These are phyloP conservation scores for Drechslera avenae DNA, from an alignment of 2,329 filamentous ascomycete genomes.

Conservation along the genomic window DNA sequence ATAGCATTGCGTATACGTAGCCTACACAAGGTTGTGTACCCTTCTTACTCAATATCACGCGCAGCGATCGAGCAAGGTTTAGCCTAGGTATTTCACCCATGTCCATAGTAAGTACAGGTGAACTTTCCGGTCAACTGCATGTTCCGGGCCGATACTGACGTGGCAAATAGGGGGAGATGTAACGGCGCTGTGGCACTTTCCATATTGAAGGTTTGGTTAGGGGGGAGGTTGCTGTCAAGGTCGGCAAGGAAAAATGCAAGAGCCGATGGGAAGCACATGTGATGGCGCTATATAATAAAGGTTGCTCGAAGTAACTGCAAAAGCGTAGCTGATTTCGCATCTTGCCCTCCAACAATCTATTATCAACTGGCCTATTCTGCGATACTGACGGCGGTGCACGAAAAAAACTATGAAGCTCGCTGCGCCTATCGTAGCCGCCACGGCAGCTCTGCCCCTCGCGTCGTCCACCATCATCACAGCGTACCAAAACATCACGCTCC, in stretches of 20 bases:
- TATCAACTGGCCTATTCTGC: neutral
- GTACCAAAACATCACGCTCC: constrained; percentile 26
- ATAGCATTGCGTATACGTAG: too few species aligned
- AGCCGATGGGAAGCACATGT: neutral
- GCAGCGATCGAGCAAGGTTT: neutral
- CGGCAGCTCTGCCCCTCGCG: neutral
- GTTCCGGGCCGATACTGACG: neutral
- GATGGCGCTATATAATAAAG: neutral
- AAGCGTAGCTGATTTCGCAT: neutral
- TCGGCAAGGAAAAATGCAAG: neutral
- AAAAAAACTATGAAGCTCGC: neutral
- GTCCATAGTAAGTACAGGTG: neutral
- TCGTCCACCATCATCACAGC: constrained; percentile 34
- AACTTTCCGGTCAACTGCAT: neutral
- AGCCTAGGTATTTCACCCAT: neutral
- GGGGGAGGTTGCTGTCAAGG: neutral
- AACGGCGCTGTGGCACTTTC: neutral
- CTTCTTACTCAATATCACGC: neutral
- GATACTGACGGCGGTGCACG: neutral
- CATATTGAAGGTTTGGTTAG: neutral
- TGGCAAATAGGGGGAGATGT: neutral
- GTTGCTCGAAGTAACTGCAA: neutral
- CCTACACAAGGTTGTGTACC: neutral
- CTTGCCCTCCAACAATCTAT: neutral
- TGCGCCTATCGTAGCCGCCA: neutral